These are phyloP conservation scores for Kodamaea fungicola DNA, from an alignment of 1,139 yeast species.

Conservation along the genomic window DNA sequence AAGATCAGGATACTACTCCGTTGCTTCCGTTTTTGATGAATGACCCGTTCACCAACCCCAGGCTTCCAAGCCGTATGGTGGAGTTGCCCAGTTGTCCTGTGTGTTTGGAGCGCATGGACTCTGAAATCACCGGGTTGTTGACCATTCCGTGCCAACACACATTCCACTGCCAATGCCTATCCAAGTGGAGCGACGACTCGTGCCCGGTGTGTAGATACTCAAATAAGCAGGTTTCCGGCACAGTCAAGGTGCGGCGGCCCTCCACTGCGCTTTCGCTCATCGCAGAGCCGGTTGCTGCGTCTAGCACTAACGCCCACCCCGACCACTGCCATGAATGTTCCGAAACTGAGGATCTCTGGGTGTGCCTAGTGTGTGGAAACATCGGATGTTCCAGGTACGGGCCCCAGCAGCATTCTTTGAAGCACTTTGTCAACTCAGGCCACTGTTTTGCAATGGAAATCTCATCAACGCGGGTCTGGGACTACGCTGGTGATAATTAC, in stretches of 20 bases:
- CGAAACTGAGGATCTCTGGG: constrained; percentile 52
- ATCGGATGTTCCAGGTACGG: constrained; percentile 91
- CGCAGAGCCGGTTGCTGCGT: too few relatives aligned
- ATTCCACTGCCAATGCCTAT: constrained; percentile 84
- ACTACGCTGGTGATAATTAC: constrained; percentile 87
- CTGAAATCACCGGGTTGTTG: constrained; percentile 72
- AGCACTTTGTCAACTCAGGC: constrained; percentile 72
- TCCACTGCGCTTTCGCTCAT: too few relatives aligned
- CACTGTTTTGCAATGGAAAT: constrained; percentile 95
- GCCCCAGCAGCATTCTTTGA: constrained; percentile 75
- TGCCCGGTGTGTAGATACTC: constrained; percentile 93
- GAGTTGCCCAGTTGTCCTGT: constrained; percentile 95
- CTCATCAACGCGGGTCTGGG: constrained; percentile 88
- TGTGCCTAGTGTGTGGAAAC: constrained; percentile 84
- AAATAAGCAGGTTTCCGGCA: constrained; percentile 16
- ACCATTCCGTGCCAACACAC: constrained; percentile 94
- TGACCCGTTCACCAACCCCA: constrained; percentile 61
- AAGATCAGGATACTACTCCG: constrained; percentile 9
- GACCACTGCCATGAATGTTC: constrained; percentile 39
- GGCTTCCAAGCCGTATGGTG: constrained; percentile 22
- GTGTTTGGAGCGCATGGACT: constrained; percentile 86
- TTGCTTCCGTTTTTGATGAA: constrained; percentile 63
- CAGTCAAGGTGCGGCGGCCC: not conserved
- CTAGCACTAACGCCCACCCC: constrained; percentile 4
- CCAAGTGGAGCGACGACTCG: constrained; percentile 87